These are phyloP conservation scores for Podila clonocystis DNA, from an alignment of 192 early-diverging fungal species.

Conservation along the genomic window DNA sequence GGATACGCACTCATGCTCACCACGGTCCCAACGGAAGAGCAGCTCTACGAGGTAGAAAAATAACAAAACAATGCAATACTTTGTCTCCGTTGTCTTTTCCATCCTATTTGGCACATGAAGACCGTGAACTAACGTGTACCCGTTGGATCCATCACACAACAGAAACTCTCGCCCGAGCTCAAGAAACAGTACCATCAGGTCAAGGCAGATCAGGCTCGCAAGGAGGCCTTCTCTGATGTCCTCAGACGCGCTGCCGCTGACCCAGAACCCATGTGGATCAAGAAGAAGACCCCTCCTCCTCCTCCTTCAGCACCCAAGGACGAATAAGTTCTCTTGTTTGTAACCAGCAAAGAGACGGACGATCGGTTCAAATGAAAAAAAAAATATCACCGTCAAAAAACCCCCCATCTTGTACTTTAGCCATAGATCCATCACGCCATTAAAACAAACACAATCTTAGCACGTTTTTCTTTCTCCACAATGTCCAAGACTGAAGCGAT, in stretches of 20 bases:
- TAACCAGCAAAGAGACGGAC: too few relatives aligned
- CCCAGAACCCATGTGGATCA: conserved; percentile 54
- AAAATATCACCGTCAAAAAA: too few relatives aligned
- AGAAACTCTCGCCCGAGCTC: conserved; percentile 48
- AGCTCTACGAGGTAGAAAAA: conserved; percentile 32
- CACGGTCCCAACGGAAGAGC: conserved; percentile 60
- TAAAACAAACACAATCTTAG: too few relatives aligned
- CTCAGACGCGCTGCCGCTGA: conserved; percentile 31
- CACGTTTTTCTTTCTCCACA: too few relatives aligned
- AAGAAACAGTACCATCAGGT: conserved; percentile 44
- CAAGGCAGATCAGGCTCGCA: conserved; percentile 42
- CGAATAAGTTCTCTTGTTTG: background rate
- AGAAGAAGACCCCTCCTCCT: conserved; percentile 35
- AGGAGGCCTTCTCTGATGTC: conserved; percentile 42
- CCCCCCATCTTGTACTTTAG: too few relatives aligned
- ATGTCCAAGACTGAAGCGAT: too few relatives aligned
- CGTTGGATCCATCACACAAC: background rate
- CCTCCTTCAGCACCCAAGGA: background rate
- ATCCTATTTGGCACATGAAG: background rate
- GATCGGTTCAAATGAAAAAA: too few relatives aligned
- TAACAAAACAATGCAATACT: conserved; percentile 1
- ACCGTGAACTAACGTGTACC: background rate
- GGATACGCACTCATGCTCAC: conserved; percentile 60
- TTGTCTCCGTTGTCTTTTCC: background rate
- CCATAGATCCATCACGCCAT: too few relatives aligned